Percentiles rank a stretch among this genome's conserved stretches.
These are phyloP conservation scores for Nyssa sinensis DNA, from an alignment of 148 eudicot genomes.

Conservation along the genomic window DNA sequence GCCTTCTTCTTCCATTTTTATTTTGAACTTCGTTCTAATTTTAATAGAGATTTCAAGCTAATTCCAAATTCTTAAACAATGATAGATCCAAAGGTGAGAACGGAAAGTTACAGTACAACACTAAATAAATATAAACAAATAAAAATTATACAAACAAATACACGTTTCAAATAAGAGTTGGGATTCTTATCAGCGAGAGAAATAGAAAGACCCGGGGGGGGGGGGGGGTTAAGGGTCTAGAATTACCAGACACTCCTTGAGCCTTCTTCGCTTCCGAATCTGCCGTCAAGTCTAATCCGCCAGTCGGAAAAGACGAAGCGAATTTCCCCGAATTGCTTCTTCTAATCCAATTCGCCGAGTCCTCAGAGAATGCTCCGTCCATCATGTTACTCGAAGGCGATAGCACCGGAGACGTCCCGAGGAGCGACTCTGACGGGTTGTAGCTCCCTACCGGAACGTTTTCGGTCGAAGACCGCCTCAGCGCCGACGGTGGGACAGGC, in stretches of 20 bases:
- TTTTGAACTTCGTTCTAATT: not conserved
- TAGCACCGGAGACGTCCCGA: conserved; percentile 25
- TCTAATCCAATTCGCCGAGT: conserved; percentile 39
- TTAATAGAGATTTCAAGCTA: not conserved
- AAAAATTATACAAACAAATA: not conserved
- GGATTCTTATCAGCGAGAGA: too few species aligned
- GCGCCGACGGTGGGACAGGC: conserved; percentile 15
- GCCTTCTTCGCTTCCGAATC: not conserved
- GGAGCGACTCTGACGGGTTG: conserved; percentile 22
- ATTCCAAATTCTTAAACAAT: not conserved
- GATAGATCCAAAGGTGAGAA: too few species aligned
- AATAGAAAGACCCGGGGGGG: too few species aligned
- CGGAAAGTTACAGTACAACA: not conserved
- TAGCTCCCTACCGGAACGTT: conserved; percentile 27
- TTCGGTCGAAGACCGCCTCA: conserved; percentile 7
- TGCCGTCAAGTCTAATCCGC: not conserved
- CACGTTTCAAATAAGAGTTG: not conserved
- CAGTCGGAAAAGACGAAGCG: conserved; percentile 17
- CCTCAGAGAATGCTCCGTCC: conserved; percentile 40
- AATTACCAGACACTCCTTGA: conserved; percentile 12
- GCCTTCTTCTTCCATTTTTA: too few species aligned
- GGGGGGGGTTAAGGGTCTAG: not conserved
- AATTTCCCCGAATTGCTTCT: conserved; percentile 18
- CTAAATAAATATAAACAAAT: not conserved
- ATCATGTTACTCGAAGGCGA: conserved; percentile 18